phyloP scores from a whole-genome alignment of 768 basidiomycete species.

The Pholiota microspora region DNA sequence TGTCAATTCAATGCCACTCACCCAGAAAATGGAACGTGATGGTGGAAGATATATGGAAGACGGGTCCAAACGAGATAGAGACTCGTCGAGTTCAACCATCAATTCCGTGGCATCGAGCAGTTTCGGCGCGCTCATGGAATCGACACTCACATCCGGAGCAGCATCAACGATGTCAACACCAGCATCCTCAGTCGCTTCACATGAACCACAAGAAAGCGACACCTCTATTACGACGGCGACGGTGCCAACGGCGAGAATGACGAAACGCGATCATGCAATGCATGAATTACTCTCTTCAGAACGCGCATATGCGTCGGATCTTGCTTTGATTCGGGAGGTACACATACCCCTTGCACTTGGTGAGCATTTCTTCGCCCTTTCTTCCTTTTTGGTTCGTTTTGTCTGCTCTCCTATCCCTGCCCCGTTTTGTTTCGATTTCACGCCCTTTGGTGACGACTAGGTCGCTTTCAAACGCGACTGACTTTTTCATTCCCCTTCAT shows the following conservation, averaged over 20 bases:
- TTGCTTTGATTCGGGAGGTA: conserved; percentile 73
- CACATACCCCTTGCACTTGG: conserved; percentile 80
- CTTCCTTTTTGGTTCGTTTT: neutral
- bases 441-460: neutral
- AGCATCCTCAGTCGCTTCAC: neutral
- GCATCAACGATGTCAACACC: conserved; percentile 4
- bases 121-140: neutral
- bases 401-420: neutral
- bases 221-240: neutral
- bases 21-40: neutral
- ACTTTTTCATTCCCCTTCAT: neutral
- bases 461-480: neutral
- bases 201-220: neutral
- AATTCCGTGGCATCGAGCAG: conserved; percentile 1
- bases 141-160: neutral
- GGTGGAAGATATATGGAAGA: conserved; percentile 2
- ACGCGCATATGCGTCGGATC: conserved; percentile 79
- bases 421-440: neutral
- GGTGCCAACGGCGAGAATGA: conserved; percentile 32
- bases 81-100: conserved; percentile 5
- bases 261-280: conserved; percentile 77
- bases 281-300: conserved; percentile 79
- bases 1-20: conserved; percentile 17
- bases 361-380: conserved; percentile 24
- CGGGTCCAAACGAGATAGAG: conserved; percentile 1